Evolutionary conservation across 2,329 filamentous ascomycete genomes (phyloP).

Genomic region (Aspergillus nomiae): DNA sequence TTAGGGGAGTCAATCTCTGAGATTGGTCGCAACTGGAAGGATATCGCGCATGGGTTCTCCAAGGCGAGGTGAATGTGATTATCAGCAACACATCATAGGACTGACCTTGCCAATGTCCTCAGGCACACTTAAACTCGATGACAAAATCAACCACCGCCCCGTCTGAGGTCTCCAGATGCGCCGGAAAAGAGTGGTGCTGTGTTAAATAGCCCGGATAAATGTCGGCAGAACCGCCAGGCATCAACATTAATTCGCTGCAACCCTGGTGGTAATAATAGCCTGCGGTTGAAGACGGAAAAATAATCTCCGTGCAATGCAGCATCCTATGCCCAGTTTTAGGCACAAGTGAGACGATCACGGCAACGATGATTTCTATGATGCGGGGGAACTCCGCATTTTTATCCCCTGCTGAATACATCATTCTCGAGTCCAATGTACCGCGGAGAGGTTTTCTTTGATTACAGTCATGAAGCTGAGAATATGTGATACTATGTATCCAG

Average conservation of each 20-base stretch:
- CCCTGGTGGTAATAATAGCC: not conserved
- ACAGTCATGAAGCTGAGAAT: not conserved
- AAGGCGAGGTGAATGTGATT: not conserved
- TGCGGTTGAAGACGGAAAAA: not conserved
- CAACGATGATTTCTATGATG: not conserved
- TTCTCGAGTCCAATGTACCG: not conserved
- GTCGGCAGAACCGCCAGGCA: constrained; percentile 4
- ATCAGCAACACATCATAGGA: too few relatives aligned
- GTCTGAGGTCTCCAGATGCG: not conserved
- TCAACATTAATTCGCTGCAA: not conserved
- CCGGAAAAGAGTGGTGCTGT: not conserved
- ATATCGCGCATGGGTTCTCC: not conserved
- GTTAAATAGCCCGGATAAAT: not conserved
- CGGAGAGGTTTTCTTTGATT: not conserved
- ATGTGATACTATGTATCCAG: not conserved
- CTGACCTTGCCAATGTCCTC: not conserved
- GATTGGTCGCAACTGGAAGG: not conserved
- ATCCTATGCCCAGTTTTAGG: not conserved
- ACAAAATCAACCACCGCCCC: not conserved
- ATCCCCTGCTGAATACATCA: not conserved
- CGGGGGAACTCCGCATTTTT: not conserved
- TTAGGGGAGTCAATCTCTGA: not conserved
- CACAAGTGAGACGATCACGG: not conserved
- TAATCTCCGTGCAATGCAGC: constrained; percentile 1
- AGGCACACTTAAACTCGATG: not conserved